Evolutionary conservation across 768 basidiomycete species (phyloP).

Genomic region (Xerocomus brunneocitrinus): DNA sequence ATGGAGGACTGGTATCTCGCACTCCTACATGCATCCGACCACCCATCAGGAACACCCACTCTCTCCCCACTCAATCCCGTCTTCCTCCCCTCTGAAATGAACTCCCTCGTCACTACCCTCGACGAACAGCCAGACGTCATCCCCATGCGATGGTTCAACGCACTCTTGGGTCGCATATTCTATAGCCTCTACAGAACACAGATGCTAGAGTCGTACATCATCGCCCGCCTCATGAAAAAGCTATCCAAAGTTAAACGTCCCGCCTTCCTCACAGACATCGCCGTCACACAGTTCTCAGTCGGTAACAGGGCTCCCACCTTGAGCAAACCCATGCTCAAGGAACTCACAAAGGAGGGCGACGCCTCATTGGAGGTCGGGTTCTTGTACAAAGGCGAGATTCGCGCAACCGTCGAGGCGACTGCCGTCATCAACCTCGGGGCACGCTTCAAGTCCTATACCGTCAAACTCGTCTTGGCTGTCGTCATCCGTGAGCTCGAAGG

Average conservation of each 20-base stretch:
- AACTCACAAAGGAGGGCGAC: slow-evolving; percentile 91
- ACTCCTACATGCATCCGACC: slow-evolving; percentile 66
- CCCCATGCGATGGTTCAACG: slow-evolving; percentile 97
- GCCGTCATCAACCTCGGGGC: slow-evolving; percentile 82
- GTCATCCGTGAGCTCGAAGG: slow-evolving; percentile 89
- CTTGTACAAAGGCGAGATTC: slow-evolving; percentile 79
- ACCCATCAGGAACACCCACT: slow-evolving; percentile 58
- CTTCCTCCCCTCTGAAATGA: slow-evolving; percentile 78
- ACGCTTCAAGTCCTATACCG: slow-evolving; percentile 83
- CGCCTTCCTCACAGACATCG: slow-evolving; percentile 75
- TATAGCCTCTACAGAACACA: slow-evolving; percentile 88
- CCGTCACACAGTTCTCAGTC: slow-evolving; percentile 85
- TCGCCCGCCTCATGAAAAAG: slow-evolving; percentile 88
- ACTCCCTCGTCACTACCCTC: slow-evolving; percentile 72
- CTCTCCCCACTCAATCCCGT: slow-evolving; percentile 58
- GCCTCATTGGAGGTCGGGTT: slow-evolving; percentile 85
- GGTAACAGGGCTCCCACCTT: slow-evolving; percentile 81
- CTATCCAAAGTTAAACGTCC: slow-evolving; percentile 89
- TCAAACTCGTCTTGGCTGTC: slow-evolving; percentile 85
- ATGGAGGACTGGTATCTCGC: slow-evolving; percentile 98
- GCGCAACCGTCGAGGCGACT: slow-evolving; percentile 86
- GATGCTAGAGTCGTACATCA: slow-evolving; percentile 77
- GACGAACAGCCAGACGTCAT: slow-evolving; percentile 95
- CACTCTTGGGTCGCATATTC: slow-evolving; percentile 87
- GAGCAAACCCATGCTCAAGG: slow-evolving; percentile 97